Conservation (phyloP, 1,139 yeast genomes). For the Lodderomyces metapsilosis region DNA sequence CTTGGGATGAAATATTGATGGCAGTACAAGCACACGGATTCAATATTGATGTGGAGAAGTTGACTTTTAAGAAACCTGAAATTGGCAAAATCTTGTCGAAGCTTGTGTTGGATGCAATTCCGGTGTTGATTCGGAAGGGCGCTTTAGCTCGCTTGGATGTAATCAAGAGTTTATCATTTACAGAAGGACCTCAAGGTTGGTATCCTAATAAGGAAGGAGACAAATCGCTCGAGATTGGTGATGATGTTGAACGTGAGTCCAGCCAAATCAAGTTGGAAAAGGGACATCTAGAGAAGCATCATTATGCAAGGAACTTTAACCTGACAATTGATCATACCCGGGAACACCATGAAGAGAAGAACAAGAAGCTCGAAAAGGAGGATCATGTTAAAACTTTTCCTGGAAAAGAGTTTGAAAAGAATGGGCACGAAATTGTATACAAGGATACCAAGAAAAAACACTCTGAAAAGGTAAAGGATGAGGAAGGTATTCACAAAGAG, state of each 20-base stretch:
- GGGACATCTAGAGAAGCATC: constrained; percentile 2
- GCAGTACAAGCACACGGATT: constrained; percentile 34
- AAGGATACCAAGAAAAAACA: background rate
- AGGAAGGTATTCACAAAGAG: constrained; percentile 1
- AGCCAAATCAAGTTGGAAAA: constrained; percentile 1
- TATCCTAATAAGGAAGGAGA: too few species aligned
- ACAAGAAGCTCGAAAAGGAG: constrained; percentile 1
- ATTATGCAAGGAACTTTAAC: background rate
- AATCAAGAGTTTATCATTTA: background rate
- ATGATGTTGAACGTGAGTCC: background rate
- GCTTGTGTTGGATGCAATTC: constrained; percentile 27
- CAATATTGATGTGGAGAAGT: constrained; percentile 27
- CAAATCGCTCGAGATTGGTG: too few species aligned
- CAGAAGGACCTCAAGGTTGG: background rate
- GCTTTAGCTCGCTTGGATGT: background rate
- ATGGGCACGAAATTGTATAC: background rate
- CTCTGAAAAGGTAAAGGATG: background rate
- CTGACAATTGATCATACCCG: background rate
- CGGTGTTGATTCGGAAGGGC: constrained; percentile 19
- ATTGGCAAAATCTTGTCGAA: constrained; percentile 29
- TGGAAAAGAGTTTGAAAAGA: background rate
- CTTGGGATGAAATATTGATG: constrained; percentile 31
- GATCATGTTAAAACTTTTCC: background rate
- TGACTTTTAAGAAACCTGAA: constrained; percentile 28
- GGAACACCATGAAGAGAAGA: background rate